These are phyloP conservation scores for Cocos nucifera DNA, from an alignment of 176 grass and related monocot species.

Conservation along the genomic window DNA sequence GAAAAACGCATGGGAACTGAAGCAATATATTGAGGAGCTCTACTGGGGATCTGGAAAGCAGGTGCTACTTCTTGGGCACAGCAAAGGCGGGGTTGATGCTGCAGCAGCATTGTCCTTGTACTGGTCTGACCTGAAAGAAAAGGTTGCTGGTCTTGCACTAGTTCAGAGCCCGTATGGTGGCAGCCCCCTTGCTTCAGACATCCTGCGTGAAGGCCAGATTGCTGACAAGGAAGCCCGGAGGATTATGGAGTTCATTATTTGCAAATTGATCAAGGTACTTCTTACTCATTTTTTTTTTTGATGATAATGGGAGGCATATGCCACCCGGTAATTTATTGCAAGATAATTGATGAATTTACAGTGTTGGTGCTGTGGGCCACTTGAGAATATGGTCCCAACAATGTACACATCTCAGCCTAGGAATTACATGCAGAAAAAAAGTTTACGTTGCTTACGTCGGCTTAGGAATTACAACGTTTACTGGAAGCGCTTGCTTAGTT, in stretches of 20 bases:
- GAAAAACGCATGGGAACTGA: constrained; percentile 71
- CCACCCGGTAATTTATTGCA: no score
- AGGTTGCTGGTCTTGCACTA: constrained; percentile 66
- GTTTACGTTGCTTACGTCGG: no score
- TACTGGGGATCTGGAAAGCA: constrained; percentile 82
- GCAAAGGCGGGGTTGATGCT: constrained; percentile 85
- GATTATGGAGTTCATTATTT: constrained; percentile 77
- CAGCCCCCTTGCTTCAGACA: constrained; percentile 67
- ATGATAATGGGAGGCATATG: no score
- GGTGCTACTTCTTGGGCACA: constrained; percentile 77
- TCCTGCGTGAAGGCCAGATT: constrained; percentile 76
- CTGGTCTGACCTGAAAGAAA: constrained; percentile 71
- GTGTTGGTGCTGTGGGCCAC: no score
- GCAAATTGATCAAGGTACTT: constrained; percentile 75
- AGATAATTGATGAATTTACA: no score
- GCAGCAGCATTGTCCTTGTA: constrained; percentile 71
- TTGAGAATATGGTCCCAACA: no score
- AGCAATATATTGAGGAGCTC: constrained; percentile 80
- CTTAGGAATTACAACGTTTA: no score
- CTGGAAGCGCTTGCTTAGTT: no score
- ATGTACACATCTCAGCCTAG: no score
- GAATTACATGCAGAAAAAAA: no score
- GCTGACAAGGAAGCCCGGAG: constrained; percentile 60
- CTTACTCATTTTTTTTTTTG: no score
- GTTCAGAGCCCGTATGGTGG: constrained; percentile 91